These are phyloP conservation scores for Starmerella vitae DNA, from an alignment of 805 yeast species.

Conservation along the genomic window DNA sequence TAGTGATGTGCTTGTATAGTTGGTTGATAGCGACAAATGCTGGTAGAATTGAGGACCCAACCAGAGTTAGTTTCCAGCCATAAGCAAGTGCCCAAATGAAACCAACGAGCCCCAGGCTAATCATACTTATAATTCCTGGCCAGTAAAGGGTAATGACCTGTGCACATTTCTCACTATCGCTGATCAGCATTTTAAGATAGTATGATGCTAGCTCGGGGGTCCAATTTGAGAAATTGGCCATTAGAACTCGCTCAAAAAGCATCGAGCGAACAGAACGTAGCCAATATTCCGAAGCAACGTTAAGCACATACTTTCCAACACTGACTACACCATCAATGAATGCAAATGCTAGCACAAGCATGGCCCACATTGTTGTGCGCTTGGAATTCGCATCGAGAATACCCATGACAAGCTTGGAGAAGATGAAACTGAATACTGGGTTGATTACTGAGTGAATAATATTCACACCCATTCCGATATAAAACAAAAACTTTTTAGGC, in stretches of 20 bases:
- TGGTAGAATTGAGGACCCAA: constrained; percentile 67
- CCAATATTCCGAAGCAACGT: constrained; percentile 57
- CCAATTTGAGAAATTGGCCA: constrained; percentile 33
- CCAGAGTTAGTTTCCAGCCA: constrained; percentile 82
- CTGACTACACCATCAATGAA: constrained; percentile 43
- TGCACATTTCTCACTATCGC: constrained; percentile 70
- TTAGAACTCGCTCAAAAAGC: constrained; percentile 37
- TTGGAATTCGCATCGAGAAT: constrained; percentile 35
- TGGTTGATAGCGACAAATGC: constrained; percentile 40
- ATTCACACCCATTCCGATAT: constrained; percentile 42
- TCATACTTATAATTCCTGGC: constrained; percentile 39
- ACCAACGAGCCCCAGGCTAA: constrained; percentile 46
- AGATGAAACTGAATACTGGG: constrained; percentile 67
- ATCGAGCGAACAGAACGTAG: constrained; percentile 38
- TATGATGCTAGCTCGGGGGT: constrained; percentile 33
- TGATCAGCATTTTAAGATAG: constrained; percentile 56
- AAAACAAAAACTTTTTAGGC: constrained; percentile 22
- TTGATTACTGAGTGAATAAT: constrained; percentile 47
- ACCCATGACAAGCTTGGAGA: constrained; percentile 54
- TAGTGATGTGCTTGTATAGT: constrained; percentile 34
- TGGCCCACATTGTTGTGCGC: constrained; percentile 46
- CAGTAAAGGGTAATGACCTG: constrained; percentile 49
- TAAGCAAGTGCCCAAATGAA: constrained; percentile 58
- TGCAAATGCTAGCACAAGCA: constrained; percentile 50
- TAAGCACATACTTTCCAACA: constrained; percentile 40